Conservation (phyloP, 1,284 basidiomycete genomes). For the Coniferiporia sulphurascens region DNA sequence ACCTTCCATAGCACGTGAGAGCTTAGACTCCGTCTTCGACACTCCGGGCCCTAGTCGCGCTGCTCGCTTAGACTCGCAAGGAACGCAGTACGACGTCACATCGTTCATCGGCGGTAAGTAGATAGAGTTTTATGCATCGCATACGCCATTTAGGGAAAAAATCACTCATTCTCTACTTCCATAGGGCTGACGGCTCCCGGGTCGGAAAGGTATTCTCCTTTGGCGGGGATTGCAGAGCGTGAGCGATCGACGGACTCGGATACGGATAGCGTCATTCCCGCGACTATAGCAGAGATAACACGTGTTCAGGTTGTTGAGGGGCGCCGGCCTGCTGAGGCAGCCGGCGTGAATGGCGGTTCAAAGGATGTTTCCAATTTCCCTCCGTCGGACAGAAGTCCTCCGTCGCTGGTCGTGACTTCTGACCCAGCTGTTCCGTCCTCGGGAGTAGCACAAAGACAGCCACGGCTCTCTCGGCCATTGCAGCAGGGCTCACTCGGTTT, state of each 20-base stretch:
- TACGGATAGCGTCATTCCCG: conserved; percentile 11
- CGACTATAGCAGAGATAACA: conserved; percentile 13
- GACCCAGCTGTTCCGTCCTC: background rate
- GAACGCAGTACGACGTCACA: conserved; percentile 65
- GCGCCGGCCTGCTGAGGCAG: conserved; percentile 7
- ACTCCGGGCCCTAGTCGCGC: conserved; percentile 22
- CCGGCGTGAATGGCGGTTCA: conserved; percentile 3
- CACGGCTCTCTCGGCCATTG: conserved; percentile 1
- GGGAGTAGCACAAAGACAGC: background rate
- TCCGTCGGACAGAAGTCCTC: background rate
- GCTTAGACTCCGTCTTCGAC: conserved; percentile 26
- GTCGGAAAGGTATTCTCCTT: conserved; percentile 3
- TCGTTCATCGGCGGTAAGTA: conserved; percentile 67
- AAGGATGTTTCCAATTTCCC: background rate
- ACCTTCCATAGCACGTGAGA: conserved; percentile 31
- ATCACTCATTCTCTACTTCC: background rate
- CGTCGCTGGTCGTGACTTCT: background rate
- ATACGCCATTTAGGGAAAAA: background rate
- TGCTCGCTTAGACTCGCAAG: conserved; percentile 37
- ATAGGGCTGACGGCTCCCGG: conserved; percentile 24
- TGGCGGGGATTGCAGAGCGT: conserved; percentile 13
- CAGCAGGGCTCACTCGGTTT: background rate
- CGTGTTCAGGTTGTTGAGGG: conserved; percentile 15
- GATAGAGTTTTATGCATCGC: background rate
- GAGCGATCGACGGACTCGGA: conserved; percentile 11